These are phyloP conservation scores for Flaveria ramosissima DNA, from an alignment of 129 eudicot species.

Conservation along the genomic window DNA sequence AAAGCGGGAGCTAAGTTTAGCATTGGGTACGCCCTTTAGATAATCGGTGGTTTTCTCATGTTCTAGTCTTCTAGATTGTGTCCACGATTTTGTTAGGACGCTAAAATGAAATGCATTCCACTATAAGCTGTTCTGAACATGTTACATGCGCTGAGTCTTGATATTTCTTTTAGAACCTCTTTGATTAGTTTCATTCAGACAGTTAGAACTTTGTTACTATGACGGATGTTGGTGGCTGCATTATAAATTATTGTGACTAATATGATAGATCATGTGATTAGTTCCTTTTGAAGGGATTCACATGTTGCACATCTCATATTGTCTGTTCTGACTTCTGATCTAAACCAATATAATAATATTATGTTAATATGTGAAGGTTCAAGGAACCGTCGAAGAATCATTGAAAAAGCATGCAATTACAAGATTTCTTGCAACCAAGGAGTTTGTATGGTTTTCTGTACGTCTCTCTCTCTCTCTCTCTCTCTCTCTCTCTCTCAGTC, in stretches of 20 bases:
- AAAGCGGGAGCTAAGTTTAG: too few relatives aligned
- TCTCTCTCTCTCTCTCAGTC: too few relatives aligned
- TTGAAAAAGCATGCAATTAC: constrained; percentile 64
- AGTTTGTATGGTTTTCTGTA: constrained; percentile 79
- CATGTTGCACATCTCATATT: constrained; percentile 15
- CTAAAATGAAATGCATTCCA: constrained; percentile 1
- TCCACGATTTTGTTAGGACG: background rate
- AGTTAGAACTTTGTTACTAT: background rate
- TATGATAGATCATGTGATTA: background rate
- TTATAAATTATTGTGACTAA: background rate
- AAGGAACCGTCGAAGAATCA: constrained; percentile 56
- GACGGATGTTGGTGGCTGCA: background rate
- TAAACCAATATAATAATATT: background rate
- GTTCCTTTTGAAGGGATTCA: background rate
- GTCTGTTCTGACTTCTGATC: background rate
- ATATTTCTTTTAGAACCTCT: constrained; percentile 3
- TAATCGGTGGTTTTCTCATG: background rate
- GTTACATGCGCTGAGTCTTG: background rate
- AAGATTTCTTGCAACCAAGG: constrained; percentile 76
- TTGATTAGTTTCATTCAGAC: background rate
- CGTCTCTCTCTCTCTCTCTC: constrained; percentile 26
- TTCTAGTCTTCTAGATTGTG: background rate
- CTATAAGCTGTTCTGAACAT: background rate
- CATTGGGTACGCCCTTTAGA: background rate
- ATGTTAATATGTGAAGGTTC: constrained; percentile 50